Evolutionary conservation across 805 yeast genomes (phyloP).

Genomic region (Kodamaea sagamina): DNA sequence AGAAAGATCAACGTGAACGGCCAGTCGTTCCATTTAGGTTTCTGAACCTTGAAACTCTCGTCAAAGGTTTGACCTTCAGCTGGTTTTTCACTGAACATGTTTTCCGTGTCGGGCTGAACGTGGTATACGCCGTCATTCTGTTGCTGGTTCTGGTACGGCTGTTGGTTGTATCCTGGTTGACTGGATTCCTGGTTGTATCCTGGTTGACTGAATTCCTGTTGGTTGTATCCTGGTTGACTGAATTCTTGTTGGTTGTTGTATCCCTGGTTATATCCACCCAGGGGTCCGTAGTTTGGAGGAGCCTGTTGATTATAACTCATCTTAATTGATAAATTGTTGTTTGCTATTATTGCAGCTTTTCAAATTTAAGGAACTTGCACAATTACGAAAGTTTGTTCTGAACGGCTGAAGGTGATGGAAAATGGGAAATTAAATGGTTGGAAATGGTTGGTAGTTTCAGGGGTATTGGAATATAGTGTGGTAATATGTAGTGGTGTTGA

Average conservation of each 20-base stretch:
- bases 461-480: too few relatives aligned
- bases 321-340: background rate
- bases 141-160: background rate
- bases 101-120: constrained; percentile 33
- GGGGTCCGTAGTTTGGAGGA: background rate
- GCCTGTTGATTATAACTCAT: background rate
- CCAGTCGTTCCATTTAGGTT: constrained; percentile 71
- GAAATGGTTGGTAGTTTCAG: too few relatives aligned
- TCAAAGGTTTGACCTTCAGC: constrained; percentile 49
- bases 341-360: background rate
- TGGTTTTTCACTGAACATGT: constrained; percentile 36
- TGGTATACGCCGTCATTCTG: constrained; percentile 10
- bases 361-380: too few relatives aligned
- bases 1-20: constrained; percentile 59
- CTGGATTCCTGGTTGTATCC: background rate
- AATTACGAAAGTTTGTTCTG: background rate
- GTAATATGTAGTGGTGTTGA: too few relatives aligned
- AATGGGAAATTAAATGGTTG: too few relatives aligned
- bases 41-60: constrained; percentile 64
- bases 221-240: background rate
- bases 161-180: constrained; percentile 1
- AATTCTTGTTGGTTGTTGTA: constrained; percentile 2
- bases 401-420: too few relatives aligned
- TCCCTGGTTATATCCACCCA: too few relatives aligned
- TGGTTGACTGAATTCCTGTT: background rate